phyloP scores from a whole-genome alignment of 2,329 filamentous ascomycete species.

The Coniochaeta ligniaria region DNA sequence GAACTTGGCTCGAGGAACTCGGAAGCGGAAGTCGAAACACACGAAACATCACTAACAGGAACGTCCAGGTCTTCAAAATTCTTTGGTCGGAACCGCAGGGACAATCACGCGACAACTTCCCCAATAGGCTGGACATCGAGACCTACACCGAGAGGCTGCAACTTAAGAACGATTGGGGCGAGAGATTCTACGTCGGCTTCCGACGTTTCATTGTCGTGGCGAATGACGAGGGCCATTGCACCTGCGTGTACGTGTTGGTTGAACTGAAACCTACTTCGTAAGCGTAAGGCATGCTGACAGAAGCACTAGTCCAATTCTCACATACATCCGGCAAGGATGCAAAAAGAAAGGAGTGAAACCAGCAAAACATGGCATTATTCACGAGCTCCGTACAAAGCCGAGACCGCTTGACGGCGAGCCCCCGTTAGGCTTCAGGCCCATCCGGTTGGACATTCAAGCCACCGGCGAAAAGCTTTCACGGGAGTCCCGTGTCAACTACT shows the following conservation, averaged over 20 bases:
- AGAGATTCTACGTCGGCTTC: constrained; percentile 38
- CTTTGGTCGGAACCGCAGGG: constrained; percentile 47
- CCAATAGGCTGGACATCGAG: constrained; percentile 9
- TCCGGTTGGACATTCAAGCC: constrained; percentile 34
- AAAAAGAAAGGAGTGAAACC: constrained; percentile 45
- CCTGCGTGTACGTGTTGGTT: constrained; percentile 42
- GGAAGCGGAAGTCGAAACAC: not conserved
- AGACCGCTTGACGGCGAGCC: constrained; percentile 32
- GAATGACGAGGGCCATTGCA: constrained; percentile 44
- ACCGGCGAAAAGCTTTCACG: constrained; percentile 34
- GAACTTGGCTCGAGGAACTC: not conserved
- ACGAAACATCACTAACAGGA: not conserved
- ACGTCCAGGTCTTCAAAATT: constrained; percentile 43
- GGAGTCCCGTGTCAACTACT: constrained; percentile 51
- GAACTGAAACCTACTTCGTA: not conserved
- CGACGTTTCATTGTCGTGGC: constrained; percentile 48
- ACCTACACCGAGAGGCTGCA: constrained; percentile 12
- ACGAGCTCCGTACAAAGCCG: constrained; percentile 26
- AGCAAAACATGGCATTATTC: constrained; percentile 45
- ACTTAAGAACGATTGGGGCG: constrained; percentile 19
- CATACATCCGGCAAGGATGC: constrained; percentile 45
- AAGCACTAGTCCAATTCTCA: constrained; percentile 41
- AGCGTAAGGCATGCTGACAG: not conserved
- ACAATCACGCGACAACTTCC: constrained; percentile 13
- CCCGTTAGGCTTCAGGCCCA: constrained; percentile 37